Evolutionary conservation across 352 stramenopile genomes (phyloP).

Genomic region (Blastocystis sp.): DNA sequence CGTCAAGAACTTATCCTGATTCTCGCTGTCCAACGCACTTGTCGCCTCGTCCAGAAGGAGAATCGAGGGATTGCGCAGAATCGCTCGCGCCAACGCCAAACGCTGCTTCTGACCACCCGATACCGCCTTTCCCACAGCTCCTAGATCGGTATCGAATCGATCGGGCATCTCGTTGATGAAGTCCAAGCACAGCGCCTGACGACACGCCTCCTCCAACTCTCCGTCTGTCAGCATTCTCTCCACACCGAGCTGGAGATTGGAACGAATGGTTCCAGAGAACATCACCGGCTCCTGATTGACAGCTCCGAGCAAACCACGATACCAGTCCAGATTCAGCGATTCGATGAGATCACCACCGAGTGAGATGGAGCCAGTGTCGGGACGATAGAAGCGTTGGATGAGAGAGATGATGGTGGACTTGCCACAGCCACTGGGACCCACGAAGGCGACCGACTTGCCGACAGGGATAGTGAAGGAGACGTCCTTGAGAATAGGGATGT

Average conservation of each 20-base stretch:
- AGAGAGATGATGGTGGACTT: slow-evolving; percentile 56
- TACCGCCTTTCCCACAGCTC: slow-evolving; percentile 70
- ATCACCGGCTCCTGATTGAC: slow-evolving; percentile 80
- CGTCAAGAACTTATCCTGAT: slow-evolving; percentile 71
- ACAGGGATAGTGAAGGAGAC: slow-evolving; percentile 68
- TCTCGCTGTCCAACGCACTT: slow-evolving; percentile 73
- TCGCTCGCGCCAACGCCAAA: slow-evolving; percentile 71
- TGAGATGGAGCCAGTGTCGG: neutral
- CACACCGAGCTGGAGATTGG: slow-evolving; percentile 71
- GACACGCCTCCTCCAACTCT: slow-evolving; percentile 67
- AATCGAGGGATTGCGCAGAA: slow-evolving; percentile 68
- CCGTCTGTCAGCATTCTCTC: slow-evolving; percentile 65
- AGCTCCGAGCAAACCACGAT: slow-evolving; percentile 68
- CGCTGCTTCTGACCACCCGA: slow-evolving; percentile 77
- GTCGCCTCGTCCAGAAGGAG: slow-evolving; percentile 74
- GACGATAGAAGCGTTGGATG: slow-evolving; percentile 61
- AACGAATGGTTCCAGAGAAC: slow-evolving; percentile 70
- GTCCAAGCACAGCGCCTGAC: slow-evolving; percentile 60
- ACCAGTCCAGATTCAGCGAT: slow-evolving; percentile 58
- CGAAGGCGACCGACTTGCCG: slow-evolving; percentile 68
- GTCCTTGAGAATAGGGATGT: slow-evolving; percentile 68
- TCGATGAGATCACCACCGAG: neutral
- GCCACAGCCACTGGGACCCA: slow-evolving; percentile 15
- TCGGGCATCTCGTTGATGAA: slow-evolving; percentile 62
- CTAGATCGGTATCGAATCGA: slow-evolving; percentile 66